Conservation (phyloP, 1,284 basidiomycete species). For the Wolfiporia cocos region DNA sequence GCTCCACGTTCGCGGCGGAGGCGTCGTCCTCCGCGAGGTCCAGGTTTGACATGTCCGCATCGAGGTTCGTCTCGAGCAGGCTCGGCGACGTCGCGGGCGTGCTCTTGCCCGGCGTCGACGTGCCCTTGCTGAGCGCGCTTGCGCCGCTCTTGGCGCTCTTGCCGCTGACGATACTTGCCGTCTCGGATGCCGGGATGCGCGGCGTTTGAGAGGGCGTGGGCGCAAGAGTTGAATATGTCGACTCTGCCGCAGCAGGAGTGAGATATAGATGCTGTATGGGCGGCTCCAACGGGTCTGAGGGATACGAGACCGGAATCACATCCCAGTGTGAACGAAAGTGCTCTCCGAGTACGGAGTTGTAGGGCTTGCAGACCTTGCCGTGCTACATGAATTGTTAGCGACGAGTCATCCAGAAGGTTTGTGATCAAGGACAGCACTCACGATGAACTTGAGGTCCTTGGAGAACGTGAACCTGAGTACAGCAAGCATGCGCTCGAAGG, state of each 20-base stretch:
- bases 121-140: conserved; percentile 47
- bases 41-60: conserved; percentile 54
- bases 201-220: conserved; percentile 23
- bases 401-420: not conserved
- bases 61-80: conserved; percentile 34
- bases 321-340: conserved; percentile 90
- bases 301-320: conserved; percentile 54
- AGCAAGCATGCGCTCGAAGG: conserved; percentile 90
- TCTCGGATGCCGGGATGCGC: conserved; percentile 36
- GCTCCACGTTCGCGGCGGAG: conserved; percentile 22
- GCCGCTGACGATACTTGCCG: conserved; percentile 41
- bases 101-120: conserved; percentile 41
- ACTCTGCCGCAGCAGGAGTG: conserved; percentile 25
- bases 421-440: conserved; percentile 31
- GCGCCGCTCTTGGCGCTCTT: conserved; percentile 51
- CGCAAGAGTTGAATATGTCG: conserved; percentile 20
- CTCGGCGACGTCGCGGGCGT: conserved; percentile 48
- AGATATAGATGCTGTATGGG: conserved; percentile 43
- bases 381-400: conserved; percentile 38
- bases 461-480: conserved; percentile 86
- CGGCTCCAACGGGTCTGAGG: conserved; percentile 39
- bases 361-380: conserved; percentile 92
- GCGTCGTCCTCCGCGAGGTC: conserved; percentile 43
- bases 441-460: conserved; percentile 94
- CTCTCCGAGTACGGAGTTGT: conserved; percentile 91